These are phyloP conservation scores for Chytriomyces hyalinus DNA, from an alignment of 192 early-diverging fungal genomes.

Conservation along the genomic window DNA sequence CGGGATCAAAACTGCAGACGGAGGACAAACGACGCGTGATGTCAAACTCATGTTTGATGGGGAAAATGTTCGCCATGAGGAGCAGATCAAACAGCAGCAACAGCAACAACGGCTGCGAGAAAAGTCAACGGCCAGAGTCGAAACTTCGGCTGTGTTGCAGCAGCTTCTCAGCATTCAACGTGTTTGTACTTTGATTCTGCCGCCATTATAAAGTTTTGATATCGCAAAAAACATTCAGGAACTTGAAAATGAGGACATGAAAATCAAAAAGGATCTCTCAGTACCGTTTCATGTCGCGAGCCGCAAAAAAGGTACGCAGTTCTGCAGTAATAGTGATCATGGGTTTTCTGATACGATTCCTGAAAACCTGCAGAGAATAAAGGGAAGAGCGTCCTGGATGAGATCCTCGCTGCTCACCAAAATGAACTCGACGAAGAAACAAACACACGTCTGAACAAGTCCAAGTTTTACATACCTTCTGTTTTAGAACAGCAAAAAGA, in stretches of 20 bases:
- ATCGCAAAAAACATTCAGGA: background rate
- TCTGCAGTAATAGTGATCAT: background rate
- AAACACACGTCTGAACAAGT: background rate
- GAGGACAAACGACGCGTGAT: too few relatives aligned
- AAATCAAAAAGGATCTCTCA: slow-evolving; percentile 24
- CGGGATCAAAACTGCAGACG: too few relatives aligned
- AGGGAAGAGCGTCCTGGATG: slow-evolving; percentile 9
- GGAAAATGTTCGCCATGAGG: too few relatives aligned
- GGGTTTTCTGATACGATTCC: background rate
- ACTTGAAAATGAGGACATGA: slow-evolving; percentile 21
- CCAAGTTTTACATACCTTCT: slow-evolving; percentile 27
- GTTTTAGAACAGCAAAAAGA: slow-evolving; percentile 27
- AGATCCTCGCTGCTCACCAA: slow-evolving; percentile 16
- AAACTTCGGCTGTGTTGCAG: slow-evolving; percentile 29
- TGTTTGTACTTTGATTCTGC: background rate
- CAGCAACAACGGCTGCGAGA: background rate
- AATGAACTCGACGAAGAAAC: background rate
- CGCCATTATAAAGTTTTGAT: background rate
- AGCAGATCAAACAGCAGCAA: too few relatives aligned
- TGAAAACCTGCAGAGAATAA: background rate
- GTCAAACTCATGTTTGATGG: too few relatives aligned
- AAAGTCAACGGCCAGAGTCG: slow-evolving; percentile 5
- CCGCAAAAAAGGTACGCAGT: slow-evolving; percentile 13
- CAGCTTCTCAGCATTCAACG: slow-evolving; percentile 28
- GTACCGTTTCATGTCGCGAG: slow-evolving; percentile 3